Evolutionary conservation across 2,329 filamentous ascomycete genomes (phyloP), one percentile per base, ranked within the genome.

Genomic region (Fusarium caatingaense): DNA sequence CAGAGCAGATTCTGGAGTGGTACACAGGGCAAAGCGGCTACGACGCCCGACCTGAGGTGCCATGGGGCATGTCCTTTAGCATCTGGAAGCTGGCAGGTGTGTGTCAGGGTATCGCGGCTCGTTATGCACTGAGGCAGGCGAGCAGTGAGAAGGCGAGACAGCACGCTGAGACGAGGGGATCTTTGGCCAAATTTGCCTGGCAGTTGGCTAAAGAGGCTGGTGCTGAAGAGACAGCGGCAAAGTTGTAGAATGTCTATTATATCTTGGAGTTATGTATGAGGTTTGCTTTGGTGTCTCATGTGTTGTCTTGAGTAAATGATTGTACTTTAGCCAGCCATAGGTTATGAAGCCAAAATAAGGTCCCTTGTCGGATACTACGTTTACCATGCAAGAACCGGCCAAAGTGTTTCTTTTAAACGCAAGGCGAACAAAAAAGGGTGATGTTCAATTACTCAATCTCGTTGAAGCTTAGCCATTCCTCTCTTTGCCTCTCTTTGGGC

Each of bases 61-160:
- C 82, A 53, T 91, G 86, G 87, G 88, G 88, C 34, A 81, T 85
- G 76, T 87, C 89, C 3, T 91, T 91, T 76, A 86, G 82, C 74
- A 84, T 89, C 44, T 90, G 89, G 79, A 84, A 88, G 73, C 80
- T 85, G 56, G 84, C 88, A 30, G 89, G 85, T 53, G 89, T 92
- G 67, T 87, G 85, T 73, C 96, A 99, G 83, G 96, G 96, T 5
- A 98, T 99, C 78, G 94, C 94, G 50, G 96, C 96, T 51, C 84
- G 96, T 69, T 92, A 92, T 79, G 96, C 96, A 27, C 83, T 87
- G 49, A 84, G 95, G 50, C 95, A 98, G 85, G 96, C 96, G 40
- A 97, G 94, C 81, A 97, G 93, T 79, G 92, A 89, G 61, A 88
- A 92, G 78, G 96, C 96, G 9, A 87, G 85, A 72, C 86, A 89